These are phyloP conservation scores for Rhododendron molle DNA, from an alignment of 148 eudicot genomes.

Conservation along the genomic window DNA sequence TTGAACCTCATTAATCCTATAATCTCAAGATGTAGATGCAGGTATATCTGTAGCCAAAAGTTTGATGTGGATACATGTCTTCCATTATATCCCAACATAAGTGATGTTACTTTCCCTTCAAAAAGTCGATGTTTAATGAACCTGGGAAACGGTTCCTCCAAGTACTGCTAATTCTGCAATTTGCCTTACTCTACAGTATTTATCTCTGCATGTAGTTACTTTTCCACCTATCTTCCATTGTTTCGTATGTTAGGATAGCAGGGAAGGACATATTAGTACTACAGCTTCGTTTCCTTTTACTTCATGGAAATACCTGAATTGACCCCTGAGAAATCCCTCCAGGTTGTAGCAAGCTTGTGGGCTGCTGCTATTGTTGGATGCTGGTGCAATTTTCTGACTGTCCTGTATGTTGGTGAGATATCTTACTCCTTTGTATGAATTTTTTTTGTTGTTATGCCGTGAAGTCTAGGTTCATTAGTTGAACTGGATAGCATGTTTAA, in stretches of 20 bases:
- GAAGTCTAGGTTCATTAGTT: background rate
- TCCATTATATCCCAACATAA: background rate
- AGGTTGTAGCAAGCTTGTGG: slow-evolving; percentile 58
- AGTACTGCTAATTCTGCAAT: background rate
- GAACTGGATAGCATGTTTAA: background rate
- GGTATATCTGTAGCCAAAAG: background rate
- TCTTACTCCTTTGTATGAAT: background rate
- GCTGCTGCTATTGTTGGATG: slow-evolving; percentile 74
- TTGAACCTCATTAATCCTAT: background rate
- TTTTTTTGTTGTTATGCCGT: background rate
- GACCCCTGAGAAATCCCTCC: background rate
- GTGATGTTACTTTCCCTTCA: background rate
- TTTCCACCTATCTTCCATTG: background rate
- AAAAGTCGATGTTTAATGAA: background rate
- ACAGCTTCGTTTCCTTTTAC: background rate
- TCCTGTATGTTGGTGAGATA: slow-evolving; percentile 68
- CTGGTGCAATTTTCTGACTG: slow-evolving; percentile 87
- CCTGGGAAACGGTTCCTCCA: background rate
- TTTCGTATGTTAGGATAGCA: background rate
- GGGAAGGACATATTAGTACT: background rate
- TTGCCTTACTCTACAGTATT: background rate
- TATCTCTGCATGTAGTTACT: background rate
- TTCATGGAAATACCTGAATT: background rate
- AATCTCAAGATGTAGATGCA: background rate
- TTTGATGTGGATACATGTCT: background rate